Evolutionary conservation across 2,329 filamentous ascomycete species (phyloP).

Genomic region (Trichoderma sp.): DNA sequence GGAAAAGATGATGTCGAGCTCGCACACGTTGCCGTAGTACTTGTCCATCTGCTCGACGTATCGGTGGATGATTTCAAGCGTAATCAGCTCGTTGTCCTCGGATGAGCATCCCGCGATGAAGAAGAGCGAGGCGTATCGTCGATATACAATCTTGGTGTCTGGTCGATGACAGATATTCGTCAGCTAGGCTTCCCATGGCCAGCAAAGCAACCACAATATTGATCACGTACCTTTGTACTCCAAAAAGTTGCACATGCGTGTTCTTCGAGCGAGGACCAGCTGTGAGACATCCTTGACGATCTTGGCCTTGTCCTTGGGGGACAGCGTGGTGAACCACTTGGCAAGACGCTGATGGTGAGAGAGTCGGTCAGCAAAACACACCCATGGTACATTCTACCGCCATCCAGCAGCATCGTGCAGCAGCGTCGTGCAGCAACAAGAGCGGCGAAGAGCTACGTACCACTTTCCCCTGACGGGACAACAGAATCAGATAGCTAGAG

Average conservation of each 20-base stretch:
- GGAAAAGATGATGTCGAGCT: slow-evolving; percentile 99
- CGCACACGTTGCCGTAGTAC: slow-evolving; percentile 99
- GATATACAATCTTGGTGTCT: slow-evolving; percentile 99
- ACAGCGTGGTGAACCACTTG: slow-evolving; percentile 99
- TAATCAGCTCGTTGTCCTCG: slow-evolving; percentile 98
- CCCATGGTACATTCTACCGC: not conserved
- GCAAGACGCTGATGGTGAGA: slow-evolving; percentile 73
- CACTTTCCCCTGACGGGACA: slow-evolving; percentile 98
- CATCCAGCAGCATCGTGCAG: not conserved
- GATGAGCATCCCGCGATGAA: slow-evolving; percentile 97
- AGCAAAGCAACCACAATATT: not conserved
- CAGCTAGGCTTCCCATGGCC: not conserved
- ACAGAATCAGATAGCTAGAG: slow-evolving; percentile 87
- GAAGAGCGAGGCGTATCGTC: slow-evolving; percentile 96
- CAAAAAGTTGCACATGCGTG: slow-evolving; percentile 99
- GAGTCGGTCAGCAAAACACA: not conserved
- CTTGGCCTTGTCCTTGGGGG: slow-evolving; percentile 98
- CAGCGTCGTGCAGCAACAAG: not conserved
- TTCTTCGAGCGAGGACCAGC: slow-evolving; percentile 89
- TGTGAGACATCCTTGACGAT: slow-evolving; percentile 99
- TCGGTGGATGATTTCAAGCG: slow-evolving; percentile 96
- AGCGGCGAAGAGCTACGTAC: slow-evolving; percentile 59
- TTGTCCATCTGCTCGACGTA: slow-evolving; percentile 99
- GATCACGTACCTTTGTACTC: slow-evolving; percentile 83
- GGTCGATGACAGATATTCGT: slow-evolving; percentile 3